These are phyloP conservation scores for Pelargonium nanum DNA, from an alignment of 345 rosid species.

Conservation along the genomic window DNA sequence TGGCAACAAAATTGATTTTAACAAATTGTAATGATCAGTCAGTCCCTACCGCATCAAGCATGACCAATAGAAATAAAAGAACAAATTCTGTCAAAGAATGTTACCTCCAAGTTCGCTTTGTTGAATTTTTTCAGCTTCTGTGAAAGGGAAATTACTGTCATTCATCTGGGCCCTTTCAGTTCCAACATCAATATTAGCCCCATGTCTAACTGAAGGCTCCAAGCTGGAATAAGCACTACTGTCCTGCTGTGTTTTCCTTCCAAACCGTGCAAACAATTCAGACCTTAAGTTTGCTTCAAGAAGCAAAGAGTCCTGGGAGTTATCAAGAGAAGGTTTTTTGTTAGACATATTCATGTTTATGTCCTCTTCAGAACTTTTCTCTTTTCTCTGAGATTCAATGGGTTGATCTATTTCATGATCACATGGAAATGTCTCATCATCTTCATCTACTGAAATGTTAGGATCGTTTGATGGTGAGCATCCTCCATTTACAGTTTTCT, in stretches of 20 bases:
- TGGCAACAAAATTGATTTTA: not conserved
- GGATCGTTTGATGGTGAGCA: conserved; percentile 49
- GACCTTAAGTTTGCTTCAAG: conserved; percentile 87
- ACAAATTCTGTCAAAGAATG: conserved; percentile 7
- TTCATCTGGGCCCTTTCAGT: conserved; percentile 53
- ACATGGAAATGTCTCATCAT: conserved; percentile 45
- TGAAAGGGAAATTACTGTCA: conserved; percentile 32
- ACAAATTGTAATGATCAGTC: not conserved
- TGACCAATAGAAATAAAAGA: not conserved
- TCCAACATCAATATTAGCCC: conserved; percentile 41
- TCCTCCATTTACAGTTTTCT: conserved; percentile 29
- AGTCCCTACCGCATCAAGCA: not conserved
- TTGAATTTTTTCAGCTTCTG: conserved; percentile 32
- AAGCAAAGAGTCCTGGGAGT: conserved; percentile 40
- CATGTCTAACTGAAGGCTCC: conserved; percentile 37
- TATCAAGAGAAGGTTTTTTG: conserved; percentile 16
- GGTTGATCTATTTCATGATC: conserved; percentile 31
- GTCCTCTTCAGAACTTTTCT: conserved; percentile 23
- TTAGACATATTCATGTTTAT: conserved; percentile 13
- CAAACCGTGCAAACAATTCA: conserved; percentile 58
- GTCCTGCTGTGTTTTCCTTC: conserved; percentile 37
- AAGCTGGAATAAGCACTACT: conserved; percentile 26
- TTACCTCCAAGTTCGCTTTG: conserved; percentile 43
- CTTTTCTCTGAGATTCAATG: conserved; percentile 23
- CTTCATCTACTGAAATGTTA: conserved; percentile 45